Evolutionary conservation across 768 basidiomycete genomes (phyloP), one percentile per base, ranked within the genome.

Genomic region (Tricholoma furcatifolium): DNA sequence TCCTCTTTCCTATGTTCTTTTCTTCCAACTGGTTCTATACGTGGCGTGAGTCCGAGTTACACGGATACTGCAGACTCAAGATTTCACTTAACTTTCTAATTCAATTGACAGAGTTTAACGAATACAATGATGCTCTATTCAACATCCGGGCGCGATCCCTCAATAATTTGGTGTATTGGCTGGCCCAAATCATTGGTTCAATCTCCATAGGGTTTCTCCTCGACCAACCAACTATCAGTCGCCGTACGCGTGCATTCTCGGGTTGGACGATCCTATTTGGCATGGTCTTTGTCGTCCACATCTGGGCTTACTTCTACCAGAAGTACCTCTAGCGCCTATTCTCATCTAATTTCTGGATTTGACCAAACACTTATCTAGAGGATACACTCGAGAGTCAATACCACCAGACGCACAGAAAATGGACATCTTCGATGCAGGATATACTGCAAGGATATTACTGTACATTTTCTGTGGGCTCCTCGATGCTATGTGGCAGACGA

Each of bases 21-120:
- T 82, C 87, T 7, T 87, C 84, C 38, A 91, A 91, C 66, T 91
- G 87, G 80, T 91, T 91, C 70, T 91, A 91, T 63, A 85, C 89
- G 2, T 91, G 87, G 87, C 88, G 87, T 88, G 55, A 63, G 84
- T 66, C n/a, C 32, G 46, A 20, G 43, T 18, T 23, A 39, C 2
- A 40, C 15, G 31, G 38, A 30, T 18, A 51, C 24, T 42, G 47
- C 32, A 40, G 40, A 11, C 51, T 56, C 18, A 8, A 8, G 7
- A 3, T 42, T 23, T 34, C 24, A n/a, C 32, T 49, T 49, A 12
- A 50, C 23, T 24, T 11, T 30, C 17, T 17, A 36, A 32, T 62
- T 47, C 54, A 7, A 27, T 27, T 7, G 3, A 27, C 7, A 89
- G 85, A 91, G 67, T 87, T 87, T 69, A 91, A 88, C 56, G 87